Base-by-base conservation (phyloP, 73 alveolate species). In the Effrenium voratum region DNA sequence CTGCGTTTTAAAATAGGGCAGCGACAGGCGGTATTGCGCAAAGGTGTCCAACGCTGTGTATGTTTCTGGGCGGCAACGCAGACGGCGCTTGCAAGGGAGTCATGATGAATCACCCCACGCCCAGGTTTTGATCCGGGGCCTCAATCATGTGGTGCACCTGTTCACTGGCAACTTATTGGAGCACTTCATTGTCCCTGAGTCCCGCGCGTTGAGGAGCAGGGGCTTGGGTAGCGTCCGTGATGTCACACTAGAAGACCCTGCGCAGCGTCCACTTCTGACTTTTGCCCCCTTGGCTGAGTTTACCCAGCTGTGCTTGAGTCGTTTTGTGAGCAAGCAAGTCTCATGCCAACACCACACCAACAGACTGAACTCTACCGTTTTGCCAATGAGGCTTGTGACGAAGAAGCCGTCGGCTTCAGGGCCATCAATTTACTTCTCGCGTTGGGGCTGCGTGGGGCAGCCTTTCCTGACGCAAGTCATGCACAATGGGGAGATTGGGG, bases 361-460 rank as follows among this genome's bases (percentile, higher is more conserved):
- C 28, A 68, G 41, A 68, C 45, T 22, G 38, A 15, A 77, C 38
- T 0, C 44, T 41, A 41, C 80, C 3, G 41, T 36, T 41, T 6
- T 45, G 57, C 43, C 30, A 5, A 57, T 57, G 10, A 84, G 93
- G 93, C 32, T 10, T 77, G 80, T 6, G 93, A 84, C 43, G 93
- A 84, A n/a, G 93, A 84, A 16, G 93, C 93, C 13, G 79, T 84
- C 26, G 93, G 93, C 26, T 84, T 84, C 60, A 10, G 59, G 5
- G 32, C 60, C 59, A 41, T 84, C 93, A 84, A 84, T 57, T 2
- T 84, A 0, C 28, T 84, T 16, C n/a, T 84, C 2, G 63, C 52
- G 0, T 19, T 84, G 59, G 77, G 93, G 13, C 40, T 84, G 2
- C 52, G 93, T 38, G 93, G 93, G 19, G 15, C n/a, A 2, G 77